Evolutionary conservation across 345 rosid species (phyloP).

Genomic region (Reutealis trisperma): DNA sequence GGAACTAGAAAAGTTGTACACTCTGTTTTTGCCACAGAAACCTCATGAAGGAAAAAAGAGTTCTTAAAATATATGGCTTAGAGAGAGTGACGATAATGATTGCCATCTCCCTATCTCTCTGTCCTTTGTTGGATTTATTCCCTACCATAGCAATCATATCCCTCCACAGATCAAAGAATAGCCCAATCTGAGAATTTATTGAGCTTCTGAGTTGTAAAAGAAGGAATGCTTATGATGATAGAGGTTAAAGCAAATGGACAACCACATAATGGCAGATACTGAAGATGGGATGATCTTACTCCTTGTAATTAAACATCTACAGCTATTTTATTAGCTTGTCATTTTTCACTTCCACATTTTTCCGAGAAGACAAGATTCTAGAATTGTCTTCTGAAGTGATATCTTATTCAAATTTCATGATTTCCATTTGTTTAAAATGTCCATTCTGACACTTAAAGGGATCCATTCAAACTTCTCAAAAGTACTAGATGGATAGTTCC

Average conservation of each 20-base stretch:
- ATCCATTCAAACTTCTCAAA: no score
- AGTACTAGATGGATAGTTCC: no score
- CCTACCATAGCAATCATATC: slow-evolving; percentile 10
- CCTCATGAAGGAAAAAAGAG: neutral
- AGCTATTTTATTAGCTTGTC: neutral
- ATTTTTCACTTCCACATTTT: neutral
- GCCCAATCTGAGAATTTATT: neutral
- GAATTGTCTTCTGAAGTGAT: neutral
- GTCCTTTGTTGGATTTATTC: neutral
- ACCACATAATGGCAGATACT: neutral
- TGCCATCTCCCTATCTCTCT: slow-evolving; percentile 1
- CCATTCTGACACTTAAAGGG: neutral
- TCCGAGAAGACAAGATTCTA: neutral
- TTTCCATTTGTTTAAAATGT: neutral
- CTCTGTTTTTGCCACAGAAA: neutral
- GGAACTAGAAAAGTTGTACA: neutral
- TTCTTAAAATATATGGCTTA: neutral
- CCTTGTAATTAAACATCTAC: neutral
- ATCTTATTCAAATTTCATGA: neutral
- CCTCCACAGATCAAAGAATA: neutral
- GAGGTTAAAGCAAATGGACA: neutral
- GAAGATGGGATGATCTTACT: neutral
- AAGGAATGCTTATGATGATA: neutral
- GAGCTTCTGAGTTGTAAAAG: neutral
- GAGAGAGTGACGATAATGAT: slow-evolving; percentile 11